phyloP scores from a whole-genome alignment of 441 rosid species.

The Pelargonium myrrhifolium region DNA sequence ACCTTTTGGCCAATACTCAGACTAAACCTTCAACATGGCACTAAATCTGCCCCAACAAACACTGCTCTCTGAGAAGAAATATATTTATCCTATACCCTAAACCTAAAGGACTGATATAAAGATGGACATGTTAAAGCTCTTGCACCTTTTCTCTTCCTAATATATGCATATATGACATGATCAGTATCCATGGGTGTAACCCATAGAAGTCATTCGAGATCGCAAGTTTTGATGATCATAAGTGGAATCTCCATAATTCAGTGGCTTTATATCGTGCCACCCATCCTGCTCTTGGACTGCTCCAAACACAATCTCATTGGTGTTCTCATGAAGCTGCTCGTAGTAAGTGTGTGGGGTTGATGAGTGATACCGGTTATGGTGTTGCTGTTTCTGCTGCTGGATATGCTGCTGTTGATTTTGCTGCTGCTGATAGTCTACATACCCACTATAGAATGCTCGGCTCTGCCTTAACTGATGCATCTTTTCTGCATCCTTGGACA shows the following conservation, averaged over 20 bases:
- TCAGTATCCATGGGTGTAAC: slow-evolving; percentile 44
- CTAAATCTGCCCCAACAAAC: background rate
- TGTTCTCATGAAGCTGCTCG: slow-evolving; percentile 67
- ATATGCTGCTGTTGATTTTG: background rate
- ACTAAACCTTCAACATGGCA: background rate
- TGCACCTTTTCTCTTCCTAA: too few relatives aligned
- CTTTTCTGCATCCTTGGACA: slow-evolving; percentile 90
- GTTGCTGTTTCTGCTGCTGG: slow-evolving; percentile 43
- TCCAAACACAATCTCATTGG: slow-evolving; percentile 75
- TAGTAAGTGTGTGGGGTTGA: slow-evolving; percentile 64
- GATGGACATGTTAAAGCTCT: background rate
- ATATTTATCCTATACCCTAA: background rate
- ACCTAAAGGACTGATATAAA: background rate
- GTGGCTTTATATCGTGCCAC: slow-evolving; percentile 44
- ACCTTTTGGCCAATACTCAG: background rate
- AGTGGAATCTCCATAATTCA: slow-evolving; percentile 38
- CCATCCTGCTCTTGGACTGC: slow-evolving; percentile 69
- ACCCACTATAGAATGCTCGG: slow-evolving; percentile 58
- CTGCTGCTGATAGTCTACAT: slow-evolving; percentile 47
- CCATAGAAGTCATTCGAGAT: slow-evolving; percentile 32
- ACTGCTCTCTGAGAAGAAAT: background rate
- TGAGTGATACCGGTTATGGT: slow-evolving; percentile 62
- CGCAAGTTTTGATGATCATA: slow-evolving; percentile 46
- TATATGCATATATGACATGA: slow-evolving; percentile 5
- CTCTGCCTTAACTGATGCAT: slow-evolving; percentile 81